Percentiles rank a stretch among this genome's conserved stretches.
Conservation (phyloP, 768 basidiomycete genomes). For the Tricholoma sp. region DNA sequence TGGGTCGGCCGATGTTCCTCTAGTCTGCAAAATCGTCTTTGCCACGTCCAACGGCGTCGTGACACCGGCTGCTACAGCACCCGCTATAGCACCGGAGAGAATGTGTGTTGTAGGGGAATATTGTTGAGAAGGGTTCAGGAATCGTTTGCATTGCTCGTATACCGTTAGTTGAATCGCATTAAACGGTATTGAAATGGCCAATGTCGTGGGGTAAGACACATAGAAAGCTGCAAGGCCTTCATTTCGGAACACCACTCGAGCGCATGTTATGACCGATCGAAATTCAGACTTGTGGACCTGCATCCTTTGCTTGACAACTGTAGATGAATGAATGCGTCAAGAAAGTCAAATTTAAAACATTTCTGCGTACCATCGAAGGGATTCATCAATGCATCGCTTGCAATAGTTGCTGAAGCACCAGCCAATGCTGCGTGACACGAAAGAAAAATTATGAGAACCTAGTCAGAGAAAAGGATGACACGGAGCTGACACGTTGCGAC, state of each 20-base stretch:
- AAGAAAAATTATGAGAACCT: slow-evolving; percentile 1
- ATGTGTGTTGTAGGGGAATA: slow-evolving; percentile 96
- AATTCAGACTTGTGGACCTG: slow-evolving; percentile 93
- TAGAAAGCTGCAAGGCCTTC: slow-evolving; percentile 94
- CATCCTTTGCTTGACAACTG: slow-evolving; percentile 99
- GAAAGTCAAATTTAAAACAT: slow-evolving; percentile 2
- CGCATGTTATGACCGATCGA: slow-evolving; percentile 82
- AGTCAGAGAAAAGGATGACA: neutral
- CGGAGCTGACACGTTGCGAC: slow-evolving; percentile 72
- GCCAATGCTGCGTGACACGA: slow-evolving; percentile 60
- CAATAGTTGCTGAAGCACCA: slow-evolving; percentile 91
- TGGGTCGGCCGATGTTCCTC: slow-evolving; percentile 80
- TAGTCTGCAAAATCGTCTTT: slow-evolving; percentile 94
- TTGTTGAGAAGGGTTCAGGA: slow-evolving; percentile 77
- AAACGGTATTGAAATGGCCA: slow-evolving; percentile 95
- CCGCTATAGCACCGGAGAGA: slow-evolving; percentile 85
- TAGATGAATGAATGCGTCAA: neutral
- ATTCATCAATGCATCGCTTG: slow-evolving; percentile 98
- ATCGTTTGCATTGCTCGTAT: slow-evolving; percentile 86
- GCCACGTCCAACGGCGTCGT: slow-evolving; percentile 97
- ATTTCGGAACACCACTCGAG: slow-evolving; percentile 72
- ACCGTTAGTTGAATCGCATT: slow-evolving; percentile 97
- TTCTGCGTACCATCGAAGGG: slow-evolving; percentile 86
- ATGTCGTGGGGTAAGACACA: slow-evolving; percentile 96
- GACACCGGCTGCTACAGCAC: slow-evolving; percentile 90